Base-by-base conservation (phyloP, 352 stramenopile species). In the Phytophthora constricta region DNA sequence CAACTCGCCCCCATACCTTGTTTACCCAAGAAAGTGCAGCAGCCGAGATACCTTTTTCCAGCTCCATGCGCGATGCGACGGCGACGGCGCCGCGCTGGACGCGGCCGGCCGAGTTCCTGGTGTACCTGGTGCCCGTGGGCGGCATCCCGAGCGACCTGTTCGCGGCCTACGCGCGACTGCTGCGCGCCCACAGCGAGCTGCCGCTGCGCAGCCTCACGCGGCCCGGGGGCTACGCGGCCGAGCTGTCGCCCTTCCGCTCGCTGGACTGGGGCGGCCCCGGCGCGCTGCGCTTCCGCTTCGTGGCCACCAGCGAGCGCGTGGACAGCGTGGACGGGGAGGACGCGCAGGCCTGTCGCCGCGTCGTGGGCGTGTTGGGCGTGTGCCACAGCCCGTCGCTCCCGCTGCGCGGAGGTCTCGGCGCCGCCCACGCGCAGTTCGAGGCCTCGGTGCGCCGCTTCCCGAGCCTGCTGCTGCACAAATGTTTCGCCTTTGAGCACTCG, bases 401-500 rank as follows among this genome's bases (percentile, higher is more conserved):
- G 26, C 76, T 75, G 19, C 41, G 48, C 19, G 59, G 55, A 9
- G 71, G 71, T 5, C 58, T 95, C 45, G 46, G 68, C 19, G 72
- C 78, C 33, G 87, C 86, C 2, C 86, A 90, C 68, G 64, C 75
- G 26, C 77, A 92, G 62, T 95, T 94, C 47, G 75, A 83, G 59
- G 71, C 82, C 46, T 87, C 82, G 20, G 79, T 91, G 52, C 68
- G 70, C 34, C 83, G 82, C 16, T 92, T 94, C 42, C 81, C 80
- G 0, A 79, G 76, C n/a, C 76, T 90, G 14, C 68, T 96, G 33
- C 65, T 95, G 48, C 82, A 91, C 19, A 91, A 92, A 50, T 89
- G 88, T 58, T 95, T 94, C 70, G 86, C 84, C 22, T 96, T 96
- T 53, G 86, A 96, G 59, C 84, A 92, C 62, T 65, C 72, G 19